Base-by-base conservation (phyloP, 371 early-diverging fungal genomes). In the Syncephalastrum monosporum region DNA sequence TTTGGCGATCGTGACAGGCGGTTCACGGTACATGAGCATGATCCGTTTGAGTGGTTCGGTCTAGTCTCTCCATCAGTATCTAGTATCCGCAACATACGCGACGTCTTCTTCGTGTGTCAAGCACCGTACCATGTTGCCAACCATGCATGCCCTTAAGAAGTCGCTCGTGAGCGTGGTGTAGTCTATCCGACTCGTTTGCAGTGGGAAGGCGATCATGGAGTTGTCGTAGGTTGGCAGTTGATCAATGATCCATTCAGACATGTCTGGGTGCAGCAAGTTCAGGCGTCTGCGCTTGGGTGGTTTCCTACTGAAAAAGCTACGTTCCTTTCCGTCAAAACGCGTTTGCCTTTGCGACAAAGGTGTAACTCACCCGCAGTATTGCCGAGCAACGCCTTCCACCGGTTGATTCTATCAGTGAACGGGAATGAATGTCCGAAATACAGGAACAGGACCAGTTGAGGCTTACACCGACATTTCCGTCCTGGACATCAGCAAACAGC, bases 41-140 rank as follows among this genome's bases (percentile, higher is more conserved):
- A 78, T 64, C 10, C 61, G 61, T 63, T 72, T 72, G 1, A 78
- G 59, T 47, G 70, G 78, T 16, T 78, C 78, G 19, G 64, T 56
- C 78, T 78, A 60, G 27, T 8, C 21, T 57, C 3, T 16, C 17
- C 6, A 24, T 7, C 8, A 47, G 42, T 19, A 25, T 14, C 13
- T 19, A 12, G 25, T 21, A 53, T 59, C 47, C 41, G 41, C n/a
- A 15, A 41, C 41, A 12, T 41, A 10, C 14, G 15, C 19, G 19
- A n/a, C 42, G 21, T 17, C 33, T 4, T 50, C 1, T 53, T 15
- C 38, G 17, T 25, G 17, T 25, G 16, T 14, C 21, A 19, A 16
- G 23, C 24, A 42, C 45, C 58, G 58, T 54, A 71, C 69, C 64
- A 60, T 57, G 5, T 65, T 64, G 4, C 72, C 71, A 5, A 63